Evolutionary conservation across 495 filamentous ascomycete genomes (phyloP), one percentile per base, ranked within the genome.

Genomic region (Ramalina intermedia): DNA sequence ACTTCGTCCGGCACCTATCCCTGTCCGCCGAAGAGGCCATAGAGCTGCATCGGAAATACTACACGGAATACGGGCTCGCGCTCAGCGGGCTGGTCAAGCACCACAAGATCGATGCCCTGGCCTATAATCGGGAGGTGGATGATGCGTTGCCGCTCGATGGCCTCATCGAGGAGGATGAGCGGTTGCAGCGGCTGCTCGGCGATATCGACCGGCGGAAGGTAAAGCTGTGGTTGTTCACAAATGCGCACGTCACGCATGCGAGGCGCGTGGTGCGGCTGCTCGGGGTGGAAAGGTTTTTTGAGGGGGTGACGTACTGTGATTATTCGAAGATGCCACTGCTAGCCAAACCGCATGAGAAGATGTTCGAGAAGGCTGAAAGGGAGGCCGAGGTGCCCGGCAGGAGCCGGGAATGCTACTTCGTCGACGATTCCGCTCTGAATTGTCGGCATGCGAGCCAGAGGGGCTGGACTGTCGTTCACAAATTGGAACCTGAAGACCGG

Each of bases 121-220:
- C 88, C 26, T 99, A 95, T 74, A 99, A 99, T 63, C 64, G 72
- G 51, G 79, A 88, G 65, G 93, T 96, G 23, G 93, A 99, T 62
- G 93, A 99, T 59, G 90, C 93, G 0, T 68, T 99, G 21, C 90
- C 93, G 1, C 75, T 99, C 12, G 87, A 95, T 48, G 67, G 68
- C 8, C 75, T 96, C 62, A 79, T 99, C 58, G 80, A 70, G 48
- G 85, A 85, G 0, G 78, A 94, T 54, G 74, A 78, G 1, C 68
- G 77, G 46, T 71, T 99, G 44, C 81, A 86, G 41, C 67, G 74
- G 57, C 61, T 99, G 43, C 76, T 99, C 23, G 67, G 76, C 59
- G 83, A 87, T 51, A 75, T 96, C 48, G 85, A 94, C 64, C 75
- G 56, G 43, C 70, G 48, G 43, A 94, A 91, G 58, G 84, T 94